Percentiles rank a stretch among this genome's conserved stretches.
Evolutionary conservation across 768 basidiomycete genomes (phyloP).

Genomic region (Chalciporus sphaerocephalus): DNA sequence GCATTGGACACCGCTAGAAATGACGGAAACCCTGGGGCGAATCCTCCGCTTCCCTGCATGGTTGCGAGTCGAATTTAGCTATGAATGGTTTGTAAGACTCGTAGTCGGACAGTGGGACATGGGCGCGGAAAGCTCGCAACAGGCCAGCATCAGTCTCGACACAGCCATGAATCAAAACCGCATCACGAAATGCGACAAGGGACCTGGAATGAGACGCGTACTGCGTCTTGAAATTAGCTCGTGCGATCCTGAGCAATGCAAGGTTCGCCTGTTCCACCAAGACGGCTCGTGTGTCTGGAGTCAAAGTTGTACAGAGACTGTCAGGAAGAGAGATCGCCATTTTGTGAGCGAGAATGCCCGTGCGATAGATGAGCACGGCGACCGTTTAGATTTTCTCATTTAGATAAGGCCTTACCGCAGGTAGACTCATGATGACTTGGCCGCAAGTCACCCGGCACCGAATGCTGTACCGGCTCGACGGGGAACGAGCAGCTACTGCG

Average conservation of each 20-base stretch:
- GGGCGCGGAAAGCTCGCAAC: slow-evolving; percentile 5
- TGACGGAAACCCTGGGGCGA: slow-evolving; percentile 19
- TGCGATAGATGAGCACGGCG: too few species aligned
- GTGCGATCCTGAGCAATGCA: slow-evolving; percentile 3
- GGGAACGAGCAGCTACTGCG: too few species aligned
- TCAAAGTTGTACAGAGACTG: background rate
- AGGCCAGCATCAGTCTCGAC: slow-evolving; percentile 3
- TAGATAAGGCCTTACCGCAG: too few species aligned
- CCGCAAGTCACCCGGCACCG: too few species aligned
- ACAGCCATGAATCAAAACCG: background rate
- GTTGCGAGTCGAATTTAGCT: slow-evolving; percentile 9
- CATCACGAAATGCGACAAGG: slow-evolving; percentile 8
- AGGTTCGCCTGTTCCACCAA: slow-evolving; percentile 1
- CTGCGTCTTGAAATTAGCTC: slow-evolving; percentile 9
- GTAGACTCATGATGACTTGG: too few species aligned
- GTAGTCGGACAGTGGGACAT: slow-evolving; percentile 10
- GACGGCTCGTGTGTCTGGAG: background rate
- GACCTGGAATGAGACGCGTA: slow-evolving; percentile 2
- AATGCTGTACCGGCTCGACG: too few species aligned
- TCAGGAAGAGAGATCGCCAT: background rate
- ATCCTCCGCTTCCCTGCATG: slow-evolving; percentile 18
- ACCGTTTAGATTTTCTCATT: too few species aligned
- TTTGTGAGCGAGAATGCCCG: too few species aligned
- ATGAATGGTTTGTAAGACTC: slow-evolving; percentile 16
- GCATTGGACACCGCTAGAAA: slow-evolving; percentile 9